Evolutionary conservation across 208 protist genomes (phyloP), one percentile per base, ranked within the genome.

Genomic region (Leishmania major): DNA sequence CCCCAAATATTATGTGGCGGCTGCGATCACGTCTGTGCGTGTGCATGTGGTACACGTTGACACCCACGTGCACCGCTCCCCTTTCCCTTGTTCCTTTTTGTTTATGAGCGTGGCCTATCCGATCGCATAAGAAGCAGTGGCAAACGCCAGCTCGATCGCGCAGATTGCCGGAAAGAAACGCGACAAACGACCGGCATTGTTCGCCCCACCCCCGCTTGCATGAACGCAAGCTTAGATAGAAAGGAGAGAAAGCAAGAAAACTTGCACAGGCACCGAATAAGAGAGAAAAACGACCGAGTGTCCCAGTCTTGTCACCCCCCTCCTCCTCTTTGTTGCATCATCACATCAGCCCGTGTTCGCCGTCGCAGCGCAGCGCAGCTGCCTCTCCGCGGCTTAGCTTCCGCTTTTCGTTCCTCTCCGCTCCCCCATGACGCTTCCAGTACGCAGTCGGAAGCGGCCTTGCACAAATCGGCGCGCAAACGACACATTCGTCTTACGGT

Each of bases 381-480:
- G 31, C 62, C 62, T 35, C 43, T 51, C 25, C 3, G 70, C 45
- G 25, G 70, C 45, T 31, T 10, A 51, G 22, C 49, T 43, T 51
- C 51, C 64, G 40, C 11, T 2, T 28, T n/a, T 37, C 19, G 31
- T 22, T 51, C 25, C 10, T 25, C 47, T 37, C 43, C 55, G 35
- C 67, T 64, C 37, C 28, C 49, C 25, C 31, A 40, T 17, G 74
- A 31, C 19, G 31, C 31, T 37, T 78, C 57, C 77, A 15, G 3
- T 55, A 43, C 71, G 73, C 64, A 91, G 75, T 6, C 84, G 79
- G 83, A 98, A 97, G 11, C 93, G 92, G 4, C 90, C 94, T 64
- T 98, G 95, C 31, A 98, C 66, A 78, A 96, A 98, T 43, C 79
- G 86, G 64, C 95, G 92, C 43, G 85, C 57, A 59, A 97, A 83